Conservation (phyloP, 345 rosid species). For the Schrenkiella parvula region DNA sequence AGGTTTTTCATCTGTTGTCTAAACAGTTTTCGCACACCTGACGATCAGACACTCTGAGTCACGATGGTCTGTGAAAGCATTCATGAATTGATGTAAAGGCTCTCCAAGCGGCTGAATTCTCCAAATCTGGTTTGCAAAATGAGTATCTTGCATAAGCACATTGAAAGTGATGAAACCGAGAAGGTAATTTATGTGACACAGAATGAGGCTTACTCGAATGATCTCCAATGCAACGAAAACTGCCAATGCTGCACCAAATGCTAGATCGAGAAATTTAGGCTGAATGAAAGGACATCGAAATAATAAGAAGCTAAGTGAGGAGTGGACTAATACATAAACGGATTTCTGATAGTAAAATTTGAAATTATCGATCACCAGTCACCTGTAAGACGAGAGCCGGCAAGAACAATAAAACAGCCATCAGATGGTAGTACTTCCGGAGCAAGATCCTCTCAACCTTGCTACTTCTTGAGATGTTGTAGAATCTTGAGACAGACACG, state of each 20-base stretch:
- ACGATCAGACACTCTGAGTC: slow-evolving; percentile 92
- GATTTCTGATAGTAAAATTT: not conserved
- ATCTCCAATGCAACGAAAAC: slow-evolving; percentile 78
- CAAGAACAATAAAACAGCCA: slow-evolving; percentile 94
- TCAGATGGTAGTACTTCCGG: slow-evolving; percentile 88
- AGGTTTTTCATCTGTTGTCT: not conserved
- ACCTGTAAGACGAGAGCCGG: slow-evolving; percentile 98
- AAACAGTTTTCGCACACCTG: slow-evolving; percentile 42
- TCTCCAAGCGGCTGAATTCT: slow-evolving; percentile 82
- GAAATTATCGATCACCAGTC: slow-evolving; percentile 13
- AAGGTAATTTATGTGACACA: not conserved
- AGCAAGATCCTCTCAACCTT: slow-evolving; percentile 95
- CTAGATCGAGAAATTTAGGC: slow-evolving; percentile 94
- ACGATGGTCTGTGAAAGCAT: slow-evolving; percentile 95
- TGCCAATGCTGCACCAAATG: slow-evolving; percentile 92
- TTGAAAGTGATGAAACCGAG: not conserved
- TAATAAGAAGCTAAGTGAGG: not conserved
- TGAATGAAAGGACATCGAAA: slow-evolving; percentile 36
- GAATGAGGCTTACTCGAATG: slow-evolving; percentile 62
- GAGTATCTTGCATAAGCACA: not conserved
- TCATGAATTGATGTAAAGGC: slow-evolving; percentile 77
- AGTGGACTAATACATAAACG: not conserved
- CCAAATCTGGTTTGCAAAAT: slow-evolving; percentile 61
- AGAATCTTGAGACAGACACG: slow-evolving; percentile 67
- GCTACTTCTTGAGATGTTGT: slow-evolving; percentile 80